Evolutionary conservation across 169 alveolate species (phyloP).

Genomic region (Blepharisma undulans): DNA sequence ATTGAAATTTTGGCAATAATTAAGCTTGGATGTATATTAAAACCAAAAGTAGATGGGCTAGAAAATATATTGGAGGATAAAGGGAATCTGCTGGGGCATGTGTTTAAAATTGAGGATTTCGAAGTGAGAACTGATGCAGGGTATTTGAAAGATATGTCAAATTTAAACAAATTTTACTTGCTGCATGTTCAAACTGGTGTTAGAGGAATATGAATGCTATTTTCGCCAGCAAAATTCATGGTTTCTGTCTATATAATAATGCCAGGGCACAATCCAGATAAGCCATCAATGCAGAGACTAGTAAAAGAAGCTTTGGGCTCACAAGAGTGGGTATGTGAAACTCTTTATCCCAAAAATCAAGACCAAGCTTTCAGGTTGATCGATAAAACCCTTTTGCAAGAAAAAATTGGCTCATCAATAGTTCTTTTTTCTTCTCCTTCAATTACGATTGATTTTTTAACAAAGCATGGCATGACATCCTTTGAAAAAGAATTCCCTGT

Average conservation of each 20-base stretch:
- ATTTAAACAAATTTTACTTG: background rate
- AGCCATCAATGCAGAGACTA: background rate
- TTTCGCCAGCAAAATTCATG: background rate
- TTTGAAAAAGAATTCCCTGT: slow-evolving; percentile 37
- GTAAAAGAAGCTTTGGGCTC: slow-evolving; percentile 15
- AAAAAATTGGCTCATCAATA: slow-evolving; percentile 42
- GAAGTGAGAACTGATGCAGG: slow-evolving; percentile 27
- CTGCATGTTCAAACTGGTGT: background rate
- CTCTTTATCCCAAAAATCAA: slow-evolving; percentile 43
- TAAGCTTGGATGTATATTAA: slow-evolving; percentile 67
- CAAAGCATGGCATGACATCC: slow-evolving; percentile 34
- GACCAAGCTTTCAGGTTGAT: slow-evolving; percentile 4
- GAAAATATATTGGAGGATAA: slow-evolving; percentile 55
- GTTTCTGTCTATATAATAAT: background rate
- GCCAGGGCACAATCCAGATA: slow-evolving; percentile 34
- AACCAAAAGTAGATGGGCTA: slow-evolving; percentile 52
- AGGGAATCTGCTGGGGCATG: slow-evolving; percentile 42
- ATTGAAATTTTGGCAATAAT: slow-evolving; percentile 68
- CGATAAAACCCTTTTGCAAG: slow-evolving; percentile 33
- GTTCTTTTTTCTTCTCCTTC: slow-evolving; percentile 38
- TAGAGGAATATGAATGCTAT: slow-evolving; percentile 2
- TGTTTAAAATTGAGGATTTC: slow-evolving; percentile 17
- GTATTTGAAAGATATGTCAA: background rate
- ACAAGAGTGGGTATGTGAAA: slow-evolving; percentile 24
- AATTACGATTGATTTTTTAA: slow-evolving; percentile 1